phyloP scores from a whole-genome alignment of 2,329 filamentous ascomycete species.

The Fusarium hostae region DNA sequence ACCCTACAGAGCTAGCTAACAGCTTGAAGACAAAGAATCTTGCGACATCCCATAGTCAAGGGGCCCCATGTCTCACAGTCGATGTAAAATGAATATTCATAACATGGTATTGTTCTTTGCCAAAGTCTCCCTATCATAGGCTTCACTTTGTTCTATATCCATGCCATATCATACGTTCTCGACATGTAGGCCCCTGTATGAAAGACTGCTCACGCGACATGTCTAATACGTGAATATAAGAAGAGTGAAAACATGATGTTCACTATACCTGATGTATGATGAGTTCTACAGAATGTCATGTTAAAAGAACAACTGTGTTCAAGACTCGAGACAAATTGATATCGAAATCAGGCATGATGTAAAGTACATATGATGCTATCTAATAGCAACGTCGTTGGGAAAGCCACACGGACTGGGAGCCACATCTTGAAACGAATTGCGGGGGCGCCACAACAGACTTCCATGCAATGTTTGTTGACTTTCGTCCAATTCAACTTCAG shows the following conservation, averaged over 20 bases:
- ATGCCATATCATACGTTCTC: slow-evolving; percentile 1
- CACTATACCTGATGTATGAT: neutral
- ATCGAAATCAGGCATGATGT: neutral
- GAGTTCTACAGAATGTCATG: neutral
- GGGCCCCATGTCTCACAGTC: neutral
- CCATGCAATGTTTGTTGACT: slow-evolving; percentile 30
- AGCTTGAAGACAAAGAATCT: neutral
- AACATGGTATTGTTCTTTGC: neutral
- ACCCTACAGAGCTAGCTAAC: slow-evolving; percentile 18
- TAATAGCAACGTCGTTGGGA: neutral
- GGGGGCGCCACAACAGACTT: slow-evolving; percentile 29
- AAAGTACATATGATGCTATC: slow-evolving; percentile 5
- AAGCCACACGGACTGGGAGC: slow-evolving; percentile 25
- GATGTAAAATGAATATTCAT: neutral
- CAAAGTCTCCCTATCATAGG: neutral
- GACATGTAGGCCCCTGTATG: neutral
- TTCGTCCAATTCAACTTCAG: slow-evolving; percentile 16
- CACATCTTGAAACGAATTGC: slow-evolving; percentile 16
- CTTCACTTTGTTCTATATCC: neutral
- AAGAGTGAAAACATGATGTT: neutral
- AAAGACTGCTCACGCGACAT: slow-evolving; percentile 12
- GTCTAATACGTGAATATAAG: neutral
- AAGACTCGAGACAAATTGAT: too few relatives aligned
- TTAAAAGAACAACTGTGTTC: neutral
- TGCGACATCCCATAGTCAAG: slow-evolving; percentile 12